A percentile compares a stretch with the other conserved stretches of the same genome.
These are phyloP conservation scores for Cenchrus purpureus DNA, from an alignment of 176 grass and related monocot genomes.

Conservation along the genomic window DNA sequence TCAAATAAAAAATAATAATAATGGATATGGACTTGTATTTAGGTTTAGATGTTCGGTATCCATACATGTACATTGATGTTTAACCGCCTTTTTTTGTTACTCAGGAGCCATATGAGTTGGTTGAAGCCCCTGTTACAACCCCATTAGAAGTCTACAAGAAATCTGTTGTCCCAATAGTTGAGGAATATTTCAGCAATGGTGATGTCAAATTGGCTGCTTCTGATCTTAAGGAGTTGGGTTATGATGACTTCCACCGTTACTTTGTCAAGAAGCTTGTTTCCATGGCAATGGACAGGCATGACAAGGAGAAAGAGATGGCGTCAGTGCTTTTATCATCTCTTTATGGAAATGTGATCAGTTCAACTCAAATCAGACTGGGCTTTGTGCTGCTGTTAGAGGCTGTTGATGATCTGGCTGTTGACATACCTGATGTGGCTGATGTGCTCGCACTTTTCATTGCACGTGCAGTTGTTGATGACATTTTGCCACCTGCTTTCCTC, in stretches of 20 bases:
- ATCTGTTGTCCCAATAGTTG: constrained; percentile 67
- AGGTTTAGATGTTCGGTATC: constrained; percentile 20
- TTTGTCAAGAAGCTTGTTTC: constrained; percentile 97
- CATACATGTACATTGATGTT: constrained; percentile 27
- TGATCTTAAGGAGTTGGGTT: constrained; percentile 87
- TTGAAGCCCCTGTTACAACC: constrained; percentile 67
- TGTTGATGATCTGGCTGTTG: constrained; percentile 87
- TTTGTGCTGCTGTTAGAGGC: constrained; percentile 90
- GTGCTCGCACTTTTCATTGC: constrained; percentile 92
- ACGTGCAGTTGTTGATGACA: constrained; percentile 90
- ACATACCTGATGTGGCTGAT: constrained; percentile 82
- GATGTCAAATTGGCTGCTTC: constrained; percentile 75
- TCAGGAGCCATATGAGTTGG: constrained; percentile 93
- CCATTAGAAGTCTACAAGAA: constrained; percentile 91
- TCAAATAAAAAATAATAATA: constrained; percentile 30
- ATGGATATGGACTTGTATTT: background rate
- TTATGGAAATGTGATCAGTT: constrained; percentile 70
- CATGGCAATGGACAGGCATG: constrained; percentile 89
- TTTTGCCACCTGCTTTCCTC: constrained; percentile 87
- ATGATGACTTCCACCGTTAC: constrained; percentile 72
- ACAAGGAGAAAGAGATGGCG: constrained; percentile 97
- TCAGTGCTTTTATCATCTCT: constrained; percentile 89
- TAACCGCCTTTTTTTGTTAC: constrained; percentile 35
- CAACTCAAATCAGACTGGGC: constrained; percentile 77
- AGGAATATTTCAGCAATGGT: constrained; percentile 91